Evolutionary conservation across 2,329 filamentous ascomycete genomes (phyloP).

Genomic region (Chrysoporthe cubensis): DNA sequence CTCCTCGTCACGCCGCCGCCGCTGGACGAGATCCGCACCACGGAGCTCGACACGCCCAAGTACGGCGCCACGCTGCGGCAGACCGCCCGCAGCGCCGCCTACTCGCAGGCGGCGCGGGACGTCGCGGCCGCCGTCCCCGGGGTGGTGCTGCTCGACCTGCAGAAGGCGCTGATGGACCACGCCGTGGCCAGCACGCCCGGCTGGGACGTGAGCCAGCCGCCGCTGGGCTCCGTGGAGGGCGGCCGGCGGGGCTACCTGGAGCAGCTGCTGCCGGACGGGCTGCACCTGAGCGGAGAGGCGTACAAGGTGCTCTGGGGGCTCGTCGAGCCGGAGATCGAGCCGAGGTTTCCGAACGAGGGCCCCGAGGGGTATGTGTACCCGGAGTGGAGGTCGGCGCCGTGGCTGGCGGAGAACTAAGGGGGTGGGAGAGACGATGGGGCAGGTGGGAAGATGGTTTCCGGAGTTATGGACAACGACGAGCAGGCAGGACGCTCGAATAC

Average conservation of each 20-base stretch:
- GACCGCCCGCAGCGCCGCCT: slow-evolving; percentile 54
- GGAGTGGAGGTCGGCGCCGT: slow-evolving; percentile 47
- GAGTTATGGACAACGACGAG: not conserved
- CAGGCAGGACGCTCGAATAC: no score
- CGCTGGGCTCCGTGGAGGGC: slow-evolving; percentile 54
- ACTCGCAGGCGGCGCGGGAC: slow-evolving; percentile 64
- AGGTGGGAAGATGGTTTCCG: not conserved
- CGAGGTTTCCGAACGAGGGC: slow-evolving; percentile 44
- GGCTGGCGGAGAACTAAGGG: slow-evolving; percentile 32
- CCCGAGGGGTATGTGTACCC: slow-evolving; percentile 48
- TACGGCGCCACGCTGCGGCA: slow-evolving; percentile 39
- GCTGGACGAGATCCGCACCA: slow-evolving; percentile 73
- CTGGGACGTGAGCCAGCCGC: slow-evolving; percentile 54
- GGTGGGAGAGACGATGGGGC: no score
- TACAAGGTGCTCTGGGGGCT: slow-evolving; percentile 58
- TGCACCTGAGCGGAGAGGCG: slow-evolving; percentile 59
- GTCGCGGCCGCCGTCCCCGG: slow-evolving; percentile 71
- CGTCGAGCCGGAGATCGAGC: slow-evolving; percentile 52
- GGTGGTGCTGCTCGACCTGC: slow-evolving; percentile 77
- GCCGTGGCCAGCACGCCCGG: slow-evolving; percentile 61
- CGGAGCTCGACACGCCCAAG: slow-evolving; percentile 47
- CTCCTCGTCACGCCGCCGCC: slow-evolving; percentile 84
- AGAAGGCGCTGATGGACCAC: slow-evolving; percentile 75
- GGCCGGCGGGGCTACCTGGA: slow-evolving; percentile 56
- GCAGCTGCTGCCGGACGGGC: slow-evolving; percentile 58